These are phyloP conservation scores for Fusarium goolgardi DNA, from an alignment of 2,329 filamentous ascomycete genomes.

Conservation along the genomic window DNA sequence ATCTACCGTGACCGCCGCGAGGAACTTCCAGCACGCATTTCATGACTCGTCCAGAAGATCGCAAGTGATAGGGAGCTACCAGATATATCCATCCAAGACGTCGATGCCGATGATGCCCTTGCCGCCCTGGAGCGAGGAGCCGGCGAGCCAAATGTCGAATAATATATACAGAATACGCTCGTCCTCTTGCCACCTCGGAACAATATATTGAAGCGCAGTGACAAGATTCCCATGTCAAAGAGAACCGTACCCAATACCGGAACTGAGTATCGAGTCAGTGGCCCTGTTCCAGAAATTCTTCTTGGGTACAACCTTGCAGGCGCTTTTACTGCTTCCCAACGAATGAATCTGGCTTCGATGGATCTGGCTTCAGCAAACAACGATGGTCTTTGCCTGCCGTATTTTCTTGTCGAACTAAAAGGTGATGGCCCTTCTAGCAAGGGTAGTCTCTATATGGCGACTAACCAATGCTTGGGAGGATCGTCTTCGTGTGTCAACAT, in stretches of 20 bases:
- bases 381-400: slow-evolving; percentile 2
- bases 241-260: background rate
- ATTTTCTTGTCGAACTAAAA: slow-evolving; percentile 9
- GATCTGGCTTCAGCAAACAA: background rate
- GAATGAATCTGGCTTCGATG: background rate
- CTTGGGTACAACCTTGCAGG: slow-evolving; percentile 9
- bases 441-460: slow-evolving; percentile 45
- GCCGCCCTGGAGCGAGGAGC: slow-evolving; percentile 3
- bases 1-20: slow-evolving; percentile 1
- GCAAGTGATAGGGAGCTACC: background rate
- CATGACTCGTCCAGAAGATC: background rate
- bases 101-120: background rate
- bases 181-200: background rate
- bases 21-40: background rate
- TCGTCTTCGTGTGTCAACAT: slow-evolving; percentile 51
- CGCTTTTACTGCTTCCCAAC: background rate
- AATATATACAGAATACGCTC: slow-evolving; percentile 6
- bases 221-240: slow-evolving; percentile 5
- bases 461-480: slow-evolving; percentile 52
- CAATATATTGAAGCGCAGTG: slow-evolving; percentile 1
- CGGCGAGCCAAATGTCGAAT: slow-evolving; percentile 2
- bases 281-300: slow-evolving; percentile 9
- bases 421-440: slow-evolving; percentile 23
- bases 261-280: background rate
- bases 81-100: background rate